Evolutionary conservation across 2,329 filamentous ascomycete species (phyloP).

Genomic region (Alternaria viburni): DNA sequence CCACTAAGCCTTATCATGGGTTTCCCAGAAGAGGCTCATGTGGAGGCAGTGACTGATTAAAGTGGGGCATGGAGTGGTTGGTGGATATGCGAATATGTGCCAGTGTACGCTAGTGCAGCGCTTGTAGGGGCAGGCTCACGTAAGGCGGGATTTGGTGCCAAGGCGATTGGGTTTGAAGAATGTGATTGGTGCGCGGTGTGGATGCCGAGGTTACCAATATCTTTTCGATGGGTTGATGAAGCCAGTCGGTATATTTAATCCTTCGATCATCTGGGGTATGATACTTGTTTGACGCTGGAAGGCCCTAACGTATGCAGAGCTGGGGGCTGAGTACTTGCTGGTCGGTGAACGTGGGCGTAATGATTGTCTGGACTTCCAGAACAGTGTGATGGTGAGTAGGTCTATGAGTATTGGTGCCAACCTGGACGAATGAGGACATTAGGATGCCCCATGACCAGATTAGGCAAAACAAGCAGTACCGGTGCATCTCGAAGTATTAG

Average conservation of each 20-base stretch:
- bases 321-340: background rate
- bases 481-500: background rate
- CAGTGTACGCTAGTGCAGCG: background rate
- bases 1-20: background rate
- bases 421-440: background rate
- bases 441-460: background rate
- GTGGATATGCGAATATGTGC: background rate
- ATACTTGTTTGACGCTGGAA: background rate
- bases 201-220: background rate
- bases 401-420: background rate
- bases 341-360: background rate
- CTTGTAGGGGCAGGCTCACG: slow-evolving; percentile 6
- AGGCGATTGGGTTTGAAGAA: background rate
- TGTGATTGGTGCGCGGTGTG: background rate
- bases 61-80: background rate
- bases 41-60: slow-evolving; percentile 1
- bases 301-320: background rate
- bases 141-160: slow-evolving; percentile 3
- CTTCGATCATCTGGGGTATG: background rate
- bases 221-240: background rate
- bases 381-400: background rate
- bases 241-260: background rate
- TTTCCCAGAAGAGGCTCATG: background rate
- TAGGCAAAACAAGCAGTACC: background rate
- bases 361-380: background rate